Percentiles rank a stretch among this genome's conserved stretches.
Evolutionary conservation across 2,329 filamentous ascomycete genomes (phyloP).

Genomic region (Fusarium brevicatenulatum): DNA sequence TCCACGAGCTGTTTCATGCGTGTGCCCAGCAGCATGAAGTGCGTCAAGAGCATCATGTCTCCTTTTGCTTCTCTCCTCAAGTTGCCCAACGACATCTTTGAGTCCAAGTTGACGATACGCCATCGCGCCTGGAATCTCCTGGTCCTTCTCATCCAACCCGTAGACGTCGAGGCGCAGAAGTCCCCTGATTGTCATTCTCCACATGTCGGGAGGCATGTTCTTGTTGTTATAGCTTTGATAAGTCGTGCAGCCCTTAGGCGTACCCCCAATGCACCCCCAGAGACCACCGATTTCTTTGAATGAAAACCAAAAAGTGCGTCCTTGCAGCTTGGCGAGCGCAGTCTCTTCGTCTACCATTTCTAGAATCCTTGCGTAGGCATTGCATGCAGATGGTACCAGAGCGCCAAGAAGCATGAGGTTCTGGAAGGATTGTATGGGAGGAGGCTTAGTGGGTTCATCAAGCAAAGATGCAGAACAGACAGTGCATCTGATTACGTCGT

Average conservation of each 20-base stretch:
- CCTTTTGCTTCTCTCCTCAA: slow-evolving; percentile 61
- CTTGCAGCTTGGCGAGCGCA: slow-evolving; percentile 54
- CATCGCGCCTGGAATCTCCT: slow-evolving; percentile 18
- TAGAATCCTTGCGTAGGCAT: slow-evolving; percentile 66
- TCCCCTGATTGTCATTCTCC: slow-evolving; percentile 64
- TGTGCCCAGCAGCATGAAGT: slow-evolving; percentile 53
- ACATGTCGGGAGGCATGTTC: slow-evolving; percentile 62
- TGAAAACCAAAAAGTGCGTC: slow-evolving; percentile 56
- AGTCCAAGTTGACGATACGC: slow-evolving; percentile 58
- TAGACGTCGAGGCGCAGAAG: slow-evolving; percentile 68
- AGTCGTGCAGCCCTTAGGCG: slow-evolving; percentile 42
- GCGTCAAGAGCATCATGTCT: slow-evolving; percentile 63
- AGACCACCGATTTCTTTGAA: slow-evolving; percentile 60
- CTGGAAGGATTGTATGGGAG: slow-evolving; percentile 63
- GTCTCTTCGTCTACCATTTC: slow-evolving; percentile 64
- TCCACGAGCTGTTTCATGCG: slow-evolving; percentile 40
- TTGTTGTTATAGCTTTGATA: slow-evolving; percentile 52
- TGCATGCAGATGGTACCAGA: slow-evolving; percentile 66
- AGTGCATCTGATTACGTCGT: slow-evolving; percentile 62
- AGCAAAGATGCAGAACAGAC: slow-evolving; percentile 57
- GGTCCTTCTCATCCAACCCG: slow-evolving; percentile 52
- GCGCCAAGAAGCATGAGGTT: slow-evolving; percentile 68
- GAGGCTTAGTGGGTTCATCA: slow-evolving; percentile 48
- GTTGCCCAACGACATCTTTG: slow-evolving; percentile 62
- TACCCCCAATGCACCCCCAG: slow-evolving; percentile 52